Evolutionary conservation across 176 grass and related monocot species (phyloP), one percentile per base, ranked within the genome.

Genomic region (Oryza rufipogon): DNA sequence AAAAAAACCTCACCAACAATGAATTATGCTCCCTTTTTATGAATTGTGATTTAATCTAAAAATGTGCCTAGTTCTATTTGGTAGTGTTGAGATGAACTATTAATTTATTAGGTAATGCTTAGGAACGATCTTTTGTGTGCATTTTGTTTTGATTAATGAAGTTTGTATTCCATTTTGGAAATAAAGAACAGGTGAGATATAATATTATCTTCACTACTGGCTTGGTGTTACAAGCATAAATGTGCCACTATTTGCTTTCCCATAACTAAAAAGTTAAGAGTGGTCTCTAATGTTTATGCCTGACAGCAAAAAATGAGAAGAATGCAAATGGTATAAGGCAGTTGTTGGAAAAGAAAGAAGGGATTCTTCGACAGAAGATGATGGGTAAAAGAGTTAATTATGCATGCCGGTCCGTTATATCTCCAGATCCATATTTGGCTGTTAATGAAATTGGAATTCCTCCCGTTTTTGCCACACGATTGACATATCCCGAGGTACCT

Each of bases 301-400:
- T 85, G 51, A 49, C 91, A 98, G 92, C 17, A 52, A 93, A 76
- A 88, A 92, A 64, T 2, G 91, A 87, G 49, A 98, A 88, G 60
- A 86, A 86, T 73, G 56, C 68, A 73, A 90, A 82, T 73, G 95
- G 95, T 49, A 88, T 95, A 77, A 91, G 95, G 0, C 95, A 98
- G 64, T 68, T 91, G 17, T 79, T 98, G 79, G 95, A 98, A 82
- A 98, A 98, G 66, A 98, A 98, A 82, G 77, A 84, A n/a, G 95
- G 95, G 75, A 88, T 98, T 63, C 81, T 98, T 64, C 91, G 95
- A 63, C 95, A 98, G 71, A 98, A 98, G 68, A 98, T 98, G 91
- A 98, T 95, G 95, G 95, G 95, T 16, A 98, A 98, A 77, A 98
- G 95, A 73, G 95, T 98, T 78, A 98, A 98, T 93, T 94, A 88